phyloP scores from a whole-genome alignment of 2,329 filamentous ascomycete genomes.

The Exophiala sp. region DNA sequence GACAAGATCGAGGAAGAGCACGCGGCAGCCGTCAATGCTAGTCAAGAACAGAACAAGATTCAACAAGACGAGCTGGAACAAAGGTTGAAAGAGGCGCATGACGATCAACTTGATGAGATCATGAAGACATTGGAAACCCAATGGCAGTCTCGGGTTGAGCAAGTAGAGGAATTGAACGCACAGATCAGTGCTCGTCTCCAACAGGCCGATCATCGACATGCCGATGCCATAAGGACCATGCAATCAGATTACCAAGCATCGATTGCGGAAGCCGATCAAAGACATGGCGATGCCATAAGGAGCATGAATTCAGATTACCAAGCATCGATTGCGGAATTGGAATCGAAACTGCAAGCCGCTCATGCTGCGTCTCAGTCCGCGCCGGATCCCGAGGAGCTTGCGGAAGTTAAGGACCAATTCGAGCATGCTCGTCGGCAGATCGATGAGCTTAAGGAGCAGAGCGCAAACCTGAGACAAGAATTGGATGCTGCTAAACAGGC shows the following conservation, averaged over 20 bases:
- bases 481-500: constrained; percentile 11
- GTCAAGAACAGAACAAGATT: constrained; percentile 14
- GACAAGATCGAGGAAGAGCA: constrained; percentile 24
- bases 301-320: constrained; percentile 14
- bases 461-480: constrained; percentile 15
- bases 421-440: constrained; percentile 13
- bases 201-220: constrained; percentile 14
- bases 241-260: constrained; percentile 16
- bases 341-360: constrained; percentile 12
- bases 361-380: constrained; percentile 6
- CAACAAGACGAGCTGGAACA: constrained; percentile 20
- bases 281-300: constrained; percentile 14
- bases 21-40: constrained; percentile 19
- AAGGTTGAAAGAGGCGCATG: constrained; percentile 19
- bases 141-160: constrained; percentile 24
- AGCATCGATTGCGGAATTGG: constrained; percentile 8
- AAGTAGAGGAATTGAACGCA: constrained; percentile 17
- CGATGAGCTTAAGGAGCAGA: constrained; percentile 10
- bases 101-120: constrained; percentile 25
- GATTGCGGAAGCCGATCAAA: constrained; percentile 7
- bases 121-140: constrained; percentile 25
- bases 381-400: constrained; percentile 16
- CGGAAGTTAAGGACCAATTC: constrained; percentile 17
- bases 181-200: constrained; percentile 16
- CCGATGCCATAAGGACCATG: constrained; percentile 5